Base-by-base conservation (phyloP, 2,329 filamentous ascomycete genomes). In the Graphium sp. region DNA sequence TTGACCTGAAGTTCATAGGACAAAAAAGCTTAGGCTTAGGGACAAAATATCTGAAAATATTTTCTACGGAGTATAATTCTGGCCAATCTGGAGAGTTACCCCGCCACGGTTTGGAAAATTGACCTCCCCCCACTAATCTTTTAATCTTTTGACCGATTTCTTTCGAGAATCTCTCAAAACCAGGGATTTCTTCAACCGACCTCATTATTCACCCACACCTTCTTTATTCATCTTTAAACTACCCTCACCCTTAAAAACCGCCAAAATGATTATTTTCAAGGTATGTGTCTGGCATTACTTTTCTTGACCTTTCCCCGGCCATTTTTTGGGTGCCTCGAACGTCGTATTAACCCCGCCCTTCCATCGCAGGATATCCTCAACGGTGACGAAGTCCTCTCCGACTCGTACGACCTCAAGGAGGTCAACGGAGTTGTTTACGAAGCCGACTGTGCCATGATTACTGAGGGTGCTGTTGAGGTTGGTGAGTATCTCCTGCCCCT, bases 321-420 rank as follows among this genome's bases (percentile, higher is more conserved):
- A 13, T n/a, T 22, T n/a, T 14, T 26, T 24, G 30, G n/a, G 13
- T 8, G 18, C 12, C 17, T 28, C 24, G 20, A 35, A 31, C 12
- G 18, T 12, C 27, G 19, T 18, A 24, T 39, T 46, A 41, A 46
- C 42, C 34, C 41, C 42, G 39, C 43, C 41, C 40, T 35, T 26
- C 28, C 22, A 13, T 26, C 26, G 35, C 47, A 98, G 89, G 89
- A 98, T 54, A 60, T 89, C 46, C 54, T 94, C 58, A 80, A 72
- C 57, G 81, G 63, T 41, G 87, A 94, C 62, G 89, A 98, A 77
- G 70, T 98, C 56, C 75, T 95, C 74, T 91, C 89, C 49, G 87
- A 95, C 63, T 89, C 80, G 43, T 94, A 77, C 64, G 66, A 84
- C 44, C 56, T 91, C 51, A 83, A 81, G 63, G 65, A 78, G 54